Evolutionary conservation across 2,329 filamentous ascomycete species (phyloP).

Genomic region (Pyrenophora graminea): DNA sequence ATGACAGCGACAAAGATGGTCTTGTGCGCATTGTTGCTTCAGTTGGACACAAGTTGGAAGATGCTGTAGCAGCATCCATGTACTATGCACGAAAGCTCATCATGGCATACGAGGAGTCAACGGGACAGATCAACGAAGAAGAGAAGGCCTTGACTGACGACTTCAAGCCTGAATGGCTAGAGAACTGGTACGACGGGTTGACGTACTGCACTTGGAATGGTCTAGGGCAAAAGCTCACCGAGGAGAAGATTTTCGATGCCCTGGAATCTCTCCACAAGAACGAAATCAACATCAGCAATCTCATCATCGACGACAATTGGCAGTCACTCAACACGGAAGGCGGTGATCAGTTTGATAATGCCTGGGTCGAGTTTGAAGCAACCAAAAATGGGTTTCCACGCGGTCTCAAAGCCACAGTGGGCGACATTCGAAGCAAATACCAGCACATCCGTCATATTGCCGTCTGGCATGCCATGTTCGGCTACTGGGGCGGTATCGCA

Average conservation of each 20-base stretch:
- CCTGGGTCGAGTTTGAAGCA: conserved; percentile 84
- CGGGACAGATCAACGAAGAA: conserved; percentile 54
- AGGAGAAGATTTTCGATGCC: conserved; percentile 76
- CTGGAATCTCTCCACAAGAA: conserved; percentile 71
- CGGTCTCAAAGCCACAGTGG: conserved; percentile 73
- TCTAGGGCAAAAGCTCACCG: conserved; percentile 79
- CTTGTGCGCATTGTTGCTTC: conserved; percentile 69
- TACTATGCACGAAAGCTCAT: conserved; percentile 80
- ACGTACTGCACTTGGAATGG: conserved; percentile 98
- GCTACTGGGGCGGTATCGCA: conserved; percentile 76
- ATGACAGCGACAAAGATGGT: conserved; percentile 64
- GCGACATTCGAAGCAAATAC: conserved; percentile 69
- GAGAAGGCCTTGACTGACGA: conserved; percentile 54
- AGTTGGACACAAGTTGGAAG: conserved; percentile 72
- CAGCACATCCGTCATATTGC: conserved; percentile 79
- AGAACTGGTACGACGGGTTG: conserved; percentile 89
- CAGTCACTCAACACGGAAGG: conserved; percentile 52
- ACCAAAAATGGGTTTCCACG: conserved; percentile 76
- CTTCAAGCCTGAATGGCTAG: conserved; percentile 69
- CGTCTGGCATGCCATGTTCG: conserved; percentile 85
- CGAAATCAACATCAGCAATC: conserved; percentile 75
- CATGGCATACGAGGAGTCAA: conserved; percentile 49
- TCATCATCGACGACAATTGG: conserved; percentile 99
- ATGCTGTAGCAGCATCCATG: conserved; percentile 77
- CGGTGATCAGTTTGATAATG: conserved; percentile 46